These are phyloP conservation scores for Astrephomene gubernaculifera DNA, from an alignment of 139 green algal genomes.

Conservation along the genomic window DNA sequence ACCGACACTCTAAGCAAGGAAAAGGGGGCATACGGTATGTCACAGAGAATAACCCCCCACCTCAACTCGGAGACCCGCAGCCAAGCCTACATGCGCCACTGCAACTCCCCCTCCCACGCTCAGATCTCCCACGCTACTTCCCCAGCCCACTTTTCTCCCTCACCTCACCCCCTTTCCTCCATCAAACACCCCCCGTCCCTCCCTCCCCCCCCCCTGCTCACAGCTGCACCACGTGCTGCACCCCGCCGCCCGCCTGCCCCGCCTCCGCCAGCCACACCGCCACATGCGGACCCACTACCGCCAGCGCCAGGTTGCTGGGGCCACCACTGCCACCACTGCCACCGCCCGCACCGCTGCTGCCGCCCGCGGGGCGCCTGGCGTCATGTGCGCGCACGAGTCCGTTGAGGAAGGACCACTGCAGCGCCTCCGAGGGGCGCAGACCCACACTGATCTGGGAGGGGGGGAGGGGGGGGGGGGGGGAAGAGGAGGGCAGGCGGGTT, in stretches of 20 bases:
- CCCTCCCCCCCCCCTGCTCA: background rate
- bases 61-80: too few relatives aligned
- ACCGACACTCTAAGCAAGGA: too few relatives aligned
- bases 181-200: background rate
- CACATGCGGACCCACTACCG: conserved; percentile 8
- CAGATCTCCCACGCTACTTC: too few relatives aligned
- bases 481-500: too few relatives aligned
- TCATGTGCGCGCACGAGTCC: conserved; percentile 16
- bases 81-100: too few relatives aligned
- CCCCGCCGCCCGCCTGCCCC: background rate
- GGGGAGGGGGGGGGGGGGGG: background rate
- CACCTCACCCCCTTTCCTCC: background rate
- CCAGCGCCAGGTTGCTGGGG: conserved; percentile 19
- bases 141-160: too few relatives aligned
- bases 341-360: too few relatives aligned
- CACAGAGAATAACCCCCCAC: too few relatives aligned
- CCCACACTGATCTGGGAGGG: conserved; percentile 49
- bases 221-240: conserved; percentile 40
- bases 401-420: conserved; percentile 61
- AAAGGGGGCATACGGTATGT: too few relatives aligned
- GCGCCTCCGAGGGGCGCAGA: conserved; percentile 50
- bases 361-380: background rate
- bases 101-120: too few relatives aligned
- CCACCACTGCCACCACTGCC: background rate
- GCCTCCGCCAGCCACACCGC: conserved; percentile 37